Conservation (phyloP, 225 moss, liverwort and hornwort species). For the Polytrichum commune region DNA sequence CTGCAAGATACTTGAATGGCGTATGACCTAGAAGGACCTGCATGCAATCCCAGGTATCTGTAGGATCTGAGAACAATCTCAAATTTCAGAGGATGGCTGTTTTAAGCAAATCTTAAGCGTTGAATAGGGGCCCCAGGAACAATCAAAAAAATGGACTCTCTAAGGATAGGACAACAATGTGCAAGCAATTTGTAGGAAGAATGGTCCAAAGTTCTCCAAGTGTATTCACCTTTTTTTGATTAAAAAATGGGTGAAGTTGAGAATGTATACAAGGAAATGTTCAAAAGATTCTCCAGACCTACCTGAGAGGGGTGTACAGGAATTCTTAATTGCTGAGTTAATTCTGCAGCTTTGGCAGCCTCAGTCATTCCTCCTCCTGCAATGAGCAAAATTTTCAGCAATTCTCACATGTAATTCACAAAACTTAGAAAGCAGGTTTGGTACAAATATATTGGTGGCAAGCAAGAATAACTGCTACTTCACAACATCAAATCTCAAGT, state of each 20-base stretch:
- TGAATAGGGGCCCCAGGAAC: too few relatives aligned
- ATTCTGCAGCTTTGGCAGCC: constrained; percentile 57
- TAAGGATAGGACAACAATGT: too few relatives aligned
- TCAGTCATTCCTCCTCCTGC: constrained; percentile 80
- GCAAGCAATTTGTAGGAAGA: too few relatives aligned
- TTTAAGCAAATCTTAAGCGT: too few relatives aligned
- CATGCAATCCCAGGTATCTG: neutral
- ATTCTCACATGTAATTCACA: too few relatives aligned
- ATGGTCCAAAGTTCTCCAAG: too few relatives aligned
- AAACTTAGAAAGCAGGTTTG: too few relatives aligned
- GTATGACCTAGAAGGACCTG: constrained; percentile 80
- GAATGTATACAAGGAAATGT: too few relatives aligned
- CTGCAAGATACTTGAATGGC: constrained; percentile 69
- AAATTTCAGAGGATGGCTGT: too few relatives aligned
- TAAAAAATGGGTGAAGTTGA: neutral
- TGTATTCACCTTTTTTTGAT: too few relatives aligned
- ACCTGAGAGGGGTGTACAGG: constrained; percentile 75
- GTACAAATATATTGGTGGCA: too few relatives aligned
- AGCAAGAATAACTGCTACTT: neutral
- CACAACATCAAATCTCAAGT: neutral
- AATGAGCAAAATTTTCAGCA: neutral
- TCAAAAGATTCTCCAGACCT: neutral
- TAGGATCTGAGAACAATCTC: too few relatives aligned
- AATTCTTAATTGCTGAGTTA: constrained; percentile 55
- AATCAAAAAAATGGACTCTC: neutral